These are phyloP conservation scores for Pyrenochaeta sp. DNA, from an alignment of 2,329 filamentous ascomycete genomes.

Conservation along the genomic window DNA sequence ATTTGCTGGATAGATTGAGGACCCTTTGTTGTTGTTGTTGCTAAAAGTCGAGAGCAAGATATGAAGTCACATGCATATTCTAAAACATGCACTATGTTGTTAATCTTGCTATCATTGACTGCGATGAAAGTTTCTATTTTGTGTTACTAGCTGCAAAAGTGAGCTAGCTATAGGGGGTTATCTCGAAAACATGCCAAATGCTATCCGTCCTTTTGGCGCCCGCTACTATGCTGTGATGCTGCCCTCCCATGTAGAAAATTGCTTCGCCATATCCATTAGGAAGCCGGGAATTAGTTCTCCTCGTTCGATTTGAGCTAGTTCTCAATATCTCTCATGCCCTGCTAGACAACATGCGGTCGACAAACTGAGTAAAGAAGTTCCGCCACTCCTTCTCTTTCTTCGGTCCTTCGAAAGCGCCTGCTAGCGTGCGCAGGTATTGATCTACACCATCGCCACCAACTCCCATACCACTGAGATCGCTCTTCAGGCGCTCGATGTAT, in stretches of 20 bases:
- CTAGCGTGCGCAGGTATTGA: slow-evolving; percentile 65
- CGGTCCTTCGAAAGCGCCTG: slow-evolving; percentile 42
- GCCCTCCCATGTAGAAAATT: slow-evolving; percentile 8
- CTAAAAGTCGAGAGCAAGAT: no score
- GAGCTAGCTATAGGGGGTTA: slow-evolving; percentile 20
- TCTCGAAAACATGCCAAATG: slow-evolving; percentile 27
- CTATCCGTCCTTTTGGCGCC: slow-evolving; percentile 21
- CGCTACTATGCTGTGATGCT: slow-evolving; percentile 27
- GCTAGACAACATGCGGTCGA: slow-evolving; percentile 42
- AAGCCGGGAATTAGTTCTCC: slow-evolving; percentile 9
- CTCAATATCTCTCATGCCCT: slow-evolving; percentile 18
- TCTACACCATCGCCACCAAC: slow-evolving; percentile 71
- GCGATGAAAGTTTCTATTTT: slow-evolving; percentile 7
- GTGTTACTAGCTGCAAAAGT: slow-evolving; percentile 1
- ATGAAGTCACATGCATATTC: neutral
- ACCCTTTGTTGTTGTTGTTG: no score
- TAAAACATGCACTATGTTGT: neutral
- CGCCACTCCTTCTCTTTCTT: slow-evolving; percentile 55
- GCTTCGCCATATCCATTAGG: slow-evolving; percentile 13
- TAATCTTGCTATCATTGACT: neutral
- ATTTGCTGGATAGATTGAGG: neutral
- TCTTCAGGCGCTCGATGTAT: slow-evolving; percentile 76
- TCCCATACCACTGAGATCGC: slow-evolving; percentile 71
- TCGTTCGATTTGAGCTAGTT: slow-evolving; percentile 7
- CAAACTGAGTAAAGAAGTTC: slow-evolving; percentile 56